Base-by-base conservation (phyloP, 257 asterid species). In the Solanum lycopersicoides region DNA sequence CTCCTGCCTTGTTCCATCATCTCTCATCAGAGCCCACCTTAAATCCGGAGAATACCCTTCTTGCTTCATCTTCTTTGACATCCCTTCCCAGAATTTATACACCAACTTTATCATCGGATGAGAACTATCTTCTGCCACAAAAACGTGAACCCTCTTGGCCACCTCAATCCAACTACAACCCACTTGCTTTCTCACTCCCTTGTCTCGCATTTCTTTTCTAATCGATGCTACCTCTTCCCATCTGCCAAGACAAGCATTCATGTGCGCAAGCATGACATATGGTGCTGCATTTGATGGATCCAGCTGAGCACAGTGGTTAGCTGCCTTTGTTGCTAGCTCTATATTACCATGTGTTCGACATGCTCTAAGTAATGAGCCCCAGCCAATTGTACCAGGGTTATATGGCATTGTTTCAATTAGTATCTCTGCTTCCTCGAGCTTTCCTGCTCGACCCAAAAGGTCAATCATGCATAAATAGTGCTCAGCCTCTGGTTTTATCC, bases 161-260 rank as follows among this genome's bases (percentile, higher is more conserved):
- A 90, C 89, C 89, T 91, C 96, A 59, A 94, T 94, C 97, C 98
- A 95, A 89, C 98, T 95, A 89, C 92, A 92, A 12, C 97, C 98
- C 3, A 94, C 93, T 88, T 92, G 92, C 87, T 92, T 92, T 88
- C 86, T 93, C 87, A 91, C 90, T 47, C 92, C 87, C 76, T 82
- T 88, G 39, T 92, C 93, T 23, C 91, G 90, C 92, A 94, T 91
- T 7, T 82, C 63, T 88, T 77, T 93, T 41, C 96, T 93, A 44
- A 93, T 87, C 32, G 69, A 91, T 2, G 94, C 93, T 25, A 95
- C 95, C 80, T 95, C 95, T 86, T 94, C 98, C 96, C 95, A 95
- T 92, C 91, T 89, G 18, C 87, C 88, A 50, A 89, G 90, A 44
- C 86, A 72, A 42, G 95, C 92, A 76, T 93, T 93, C 89, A 94